Evolutionary conservation across 2,329 filamentous ascomycete species (phyloP).

Genomic region (Sporothrix dimorphospora): DNA sequence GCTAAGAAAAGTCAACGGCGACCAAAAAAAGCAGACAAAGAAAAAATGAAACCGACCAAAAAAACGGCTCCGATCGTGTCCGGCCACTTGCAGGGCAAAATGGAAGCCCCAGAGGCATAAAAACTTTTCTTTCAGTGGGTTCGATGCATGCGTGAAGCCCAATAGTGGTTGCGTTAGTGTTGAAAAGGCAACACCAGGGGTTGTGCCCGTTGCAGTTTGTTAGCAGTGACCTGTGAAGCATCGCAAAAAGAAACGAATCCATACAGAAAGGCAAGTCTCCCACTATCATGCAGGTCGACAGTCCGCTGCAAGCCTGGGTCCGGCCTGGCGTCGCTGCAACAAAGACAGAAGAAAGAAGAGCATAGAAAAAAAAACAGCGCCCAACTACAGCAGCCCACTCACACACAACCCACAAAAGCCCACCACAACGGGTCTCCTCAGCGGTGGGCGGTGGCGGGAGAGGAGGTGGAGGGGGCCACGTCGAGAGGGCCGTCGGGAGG

Average conservation of each 20-base stretch:
- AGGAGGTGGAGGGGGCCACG: not conserved
- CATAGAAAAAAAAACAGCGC: not conserved
- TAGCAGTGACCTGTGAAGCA: not conserved
- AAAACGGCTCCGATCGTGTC: not conserved
- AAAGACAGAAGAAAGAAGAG: not conserved
- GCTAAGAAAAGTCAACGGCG: constrained; percentile 3
- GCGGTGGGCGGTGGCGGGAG: not conserved
- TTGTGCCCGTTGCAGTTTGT: not conserved
- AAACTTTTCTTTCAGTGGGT: not conserved
- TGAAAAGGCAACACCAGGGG: not conserved
- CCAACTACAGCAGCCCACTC: constrained; percentile 14
- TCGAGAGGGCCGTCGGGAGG: not conserved
- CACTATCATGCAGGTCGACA: constrained; percentile 8
- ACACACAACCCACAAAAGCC: constrained; percentile 2
- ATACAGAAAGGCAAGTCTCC: not conserved
- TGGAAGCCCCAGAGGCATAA: not conserved
- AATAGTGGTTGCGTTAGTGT: not conserved
- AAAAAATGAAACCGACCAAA: not conserved
- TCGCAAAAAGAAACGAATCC: not conserved
- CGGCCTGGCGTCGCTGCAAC: not conserved
- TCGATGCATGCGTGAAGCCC: not conserved
- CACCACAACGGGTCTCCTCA: not conserved
- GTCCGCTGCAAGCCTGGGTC: not conserved
- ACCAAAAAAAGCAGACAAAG: not conserved
- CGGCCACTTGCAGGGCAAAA: constrained; percentile 8